Base-by-base conservation (phyloP, 345 rosid species). In the Euphorbia lathyris region DNA sequence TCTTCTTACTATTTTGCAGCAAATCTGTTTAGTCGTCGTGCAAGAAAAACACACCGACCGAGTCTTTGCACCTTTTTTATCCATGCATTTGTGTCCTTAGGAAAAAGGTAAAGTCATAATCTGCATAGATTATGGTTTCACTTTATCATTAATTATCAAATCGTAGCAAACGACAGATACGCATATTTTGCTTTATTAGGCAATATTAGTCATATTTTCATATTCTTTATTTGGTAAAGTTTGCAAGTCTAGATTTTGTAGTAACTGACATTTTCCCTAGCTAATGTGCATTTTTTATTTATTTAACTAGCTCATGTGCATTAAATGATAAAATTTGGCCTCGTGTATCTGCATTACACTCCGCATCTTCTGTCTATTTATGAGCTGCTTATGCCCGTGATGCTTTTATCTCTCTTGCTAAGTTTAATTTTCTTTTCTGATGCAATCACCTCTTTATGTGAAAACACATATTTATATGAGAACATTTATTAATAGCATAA, bases 201-300 rank as follows among this genome's bases (percentile, higher is more conserved):
- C 30, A 32, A 22, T 17, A 10, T 19, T 17, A 7, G 23, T 4
- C 38, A 23, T 68, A 23, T 59, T 43, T 45, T 45, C 0, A 45
- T 45, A 45, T 45, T 45, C 51, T 45, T 45, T 45, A 20, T 53
- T 79, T 47, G 11, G n/a, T 27, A 47, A 65, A 56, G 65, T 48
- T 29, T 65, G 12, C 57, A 47, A 58, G 77, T 66, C 19, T 67
- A 2, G 68, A 65, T 58, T 34, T 55, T 69, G 50, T 66, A 14
- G 66, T 40, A 45, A 38, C n/a, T 51, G 62, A 56, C 5, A 27
- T 25, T 56, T 65, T 12, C 29, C 67, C 60, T 38, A 43, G 61
- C 4, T 1, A 16, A 45, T 45, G 16, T 42, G 69, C 64, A 34
- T 16, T 36, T n/a, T n/a, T n/a, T n/a, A n/a, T n/a, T n/a, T n/a